Evolutionary conservation across 768 basidiomycete species (phyloP), one percentile per base, ranked within the genome.

Genomic region (Suillus bovinus): DNA sequence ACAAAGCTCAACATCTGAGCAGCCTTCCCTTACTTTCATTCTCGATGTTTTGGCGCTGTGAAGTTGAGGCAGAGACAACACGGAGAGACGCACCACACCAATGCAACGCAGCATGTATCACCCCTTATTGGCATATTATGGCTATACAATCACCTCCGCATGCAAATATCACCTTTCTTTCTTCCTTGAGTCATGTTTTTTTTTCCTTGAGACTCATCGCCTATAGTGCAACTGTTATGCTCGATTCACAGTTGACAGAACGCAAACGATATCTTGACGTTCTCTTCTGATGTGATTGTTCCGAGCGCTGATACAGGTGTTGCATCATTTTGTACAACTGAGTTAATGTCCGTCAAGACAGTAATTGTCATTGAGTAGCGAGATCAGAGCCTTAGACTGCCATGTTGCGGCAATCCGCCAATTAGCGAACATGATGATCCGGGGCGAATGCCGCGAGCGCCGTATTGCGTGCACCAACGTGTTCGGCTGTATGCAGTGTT

Each of bases 1-100:
- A 99, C 96, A 67, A 99, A 99, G 85, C 87, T 99, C 82, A 96
- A 96, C 85, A 89, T 97, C 79, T 96, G 88, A 82, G 63, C 66
- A 10, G 46, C 56, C 53, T 46, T 39, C 14, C 9, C 11, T 20
- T 46, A 59, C 47, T 58, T 58, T 33, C 27, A 29, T 42, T 39
- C 61, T 41, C 24, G 11, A 60, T 64, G 27, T 53, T 49, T 58
- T 58, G 61, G 58, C 33, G 38, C 16, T 52, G 44, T 60, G 61
- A 55, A 47, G 63, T 60, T 46, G 70, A 57, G 57, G 36, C 56
- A 46, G 62, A 46, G 49, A 39, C 38, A 39, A 38, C 55, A 29
- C 55, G 36, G 36, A 29, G 58, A 56, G 64, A 64, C 56, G 58
- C 61, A 61, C 60, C 38, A 56, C 55, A 41, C 49, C 47, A 56